These are phyloP conservation scores for Starmerella etchellsii DNA, from an alignment of 805 yeast species.

Conservation along the genomic window DNA sequence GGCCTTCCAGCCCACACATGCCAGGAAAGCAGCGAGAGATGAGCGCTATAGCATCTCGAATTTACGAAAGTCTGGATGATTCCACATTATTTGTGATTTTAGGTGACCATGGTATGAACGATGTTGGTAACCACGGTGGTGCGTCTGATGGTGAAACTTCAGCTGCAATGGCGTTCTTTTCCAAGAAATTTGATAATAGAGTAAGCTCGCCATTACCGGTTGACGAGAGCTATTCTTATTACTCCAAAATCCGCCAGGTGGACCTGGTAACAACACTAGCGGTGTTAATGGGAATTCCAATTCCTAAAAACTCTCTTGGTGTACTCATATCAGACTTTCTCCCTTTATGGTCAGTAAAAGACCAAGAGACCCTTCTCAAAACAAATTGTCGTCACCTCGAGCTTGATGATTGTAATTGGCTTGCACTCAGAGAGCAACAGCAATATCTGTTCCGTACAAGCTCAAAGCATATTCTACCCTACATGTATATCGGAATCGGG, in stretches of 20 bases:
- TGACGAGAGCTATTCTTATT: conserved; percentile 40
- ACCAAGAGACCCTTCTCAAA: conserved; percentile 19
- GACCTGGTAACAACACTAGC: conserved; percentile 64
- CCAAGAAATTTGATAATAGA: conserved; percentile 40
- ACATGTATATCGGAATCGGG: conserved; percentile 35
- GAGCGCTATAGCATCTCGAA: conserved; percentile 50
- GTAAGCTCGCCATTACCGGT: conserved; percentile 18
- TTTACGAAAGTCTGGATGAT: conserved; percentile 36
- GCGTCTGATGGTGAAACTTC: conserved; percentile 86
- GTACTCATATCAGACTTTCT: conserved; percentile 48
- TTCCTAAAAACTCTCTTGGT: conserved; percentile 68
- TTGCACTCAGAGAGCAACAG: conserved; percentile 31
- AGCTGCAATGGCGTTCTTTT: conserved; percentile 60
- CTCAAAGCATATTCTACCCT: conserved; percentile 53
- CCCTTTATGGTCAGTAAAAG: conserved; percentile 32
- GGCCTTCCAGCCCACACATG: conserved; percentile 74
- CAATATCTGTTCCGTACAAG: conserved; percentile 31
- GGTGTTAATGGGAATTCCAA: conserved; percentile 46
- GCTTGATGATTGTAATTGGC: conserved; percentile 7
- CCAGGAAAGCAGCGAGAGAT: conserved; percentile 69
- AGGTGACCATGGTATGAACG: conserved; percentile 94
- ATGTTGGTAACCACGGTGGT: conserved; percentile 91
- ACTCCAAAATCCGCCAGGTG: conserved; percentile 44
- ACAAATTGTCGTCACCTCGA: conserved; percentile 21
- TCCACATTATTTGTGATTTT: conserved; percentile 60